Evolutionary conservation across 352 stramenopile species (phyloP), one percentile per base, ranked within the genome.

Genomic region (Pythium diclinum): DNA sequence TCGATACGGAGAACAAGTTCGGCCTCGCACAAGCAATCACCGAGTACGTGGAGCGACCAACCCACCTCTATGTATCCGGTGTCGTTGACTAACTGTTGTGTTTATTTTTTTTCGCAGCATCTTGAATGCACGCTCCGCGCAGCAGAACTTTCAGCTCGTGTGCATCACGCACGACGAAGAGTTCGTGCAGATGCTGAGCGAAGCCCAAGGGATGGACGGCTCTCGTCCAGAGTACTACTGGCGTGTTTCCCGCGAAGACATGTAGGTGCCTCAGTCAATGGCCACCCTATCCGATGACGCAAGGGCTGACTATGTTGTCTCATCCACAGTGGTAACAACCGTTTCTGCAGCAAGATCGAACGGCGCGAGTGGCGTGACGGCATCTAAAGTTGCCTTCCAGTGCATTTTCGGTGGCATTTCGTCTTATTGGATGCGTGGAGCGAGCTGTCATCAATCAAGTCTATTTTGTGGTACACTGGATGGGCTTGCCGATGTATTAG

Each of bases 91-190:
- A 3, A 68, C 33, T 28, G 25, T 28, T 28, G 25, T 28, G 25
- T 2, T n/a, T n/a, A 60, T 54, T 67, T 14, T 56, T 49, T 57
- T n/a, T 61, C 38, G 59, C 52, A 94, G 88, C 62, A 98, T 99
- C 63, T 88, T 99, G 61, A 97, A 94, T 44, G 90, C 91, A 13
- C 87, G 98, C 38, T 81, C 88, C 3, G 77, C 89, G 25, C 97
- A 99, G 77, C 85, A 93, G 58, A 99, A 99, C 75, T 99, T 99
- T 71, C 98, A 99, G 78, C 87, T 99, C 46, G 88, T 99, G 32
- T 92, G 98, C 52, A 99, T 99, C 77, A 99, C 98, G 2, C 98
- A 99, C 81, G 98, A 99, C 73, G 97, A 99, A 76, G 94, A 94
- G 34, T 96, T 95, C 61, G 87, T 96, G 44, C 84, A 94, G 65